phyloP scores from a whole-genome alignment of 129 eudicot species.

The Flaveria linearis region DNA sequence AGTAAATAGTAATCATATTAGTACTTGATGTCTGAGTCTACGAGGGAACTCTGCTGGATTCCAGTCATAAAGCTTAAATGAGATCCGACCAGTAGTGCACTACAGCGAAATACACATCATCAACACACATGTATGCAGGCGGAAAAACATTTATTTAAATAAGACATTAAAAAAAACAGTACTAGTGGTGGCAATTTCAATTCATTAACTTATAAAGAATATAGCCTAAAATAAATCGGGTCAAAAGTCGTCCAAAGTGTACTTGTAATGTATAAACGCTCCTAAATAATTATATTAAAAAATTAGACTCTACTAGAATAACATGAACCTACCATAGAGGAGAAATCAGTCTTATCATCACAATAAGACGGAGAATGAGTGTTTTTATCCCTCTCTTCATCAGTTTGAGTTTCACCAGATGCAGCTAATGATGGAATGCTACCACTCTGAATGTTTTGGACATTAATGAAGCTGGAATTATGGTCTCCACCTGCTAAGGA shows the following conservation, averaged over 20 bases:
- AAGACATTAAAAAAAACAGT: background rate
- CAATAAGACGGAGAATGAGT: conserved; percentile 54
- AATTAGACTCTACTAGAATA: background rate
- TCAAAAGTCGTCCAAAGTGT: background rate
- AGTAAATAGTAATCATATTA: conserved; percentile 47
- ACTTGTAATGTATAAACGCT: background rate
- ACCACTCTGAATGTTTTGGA: conserved; percentile 55
- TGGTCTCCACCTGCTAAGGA: conserved; percentile 49
- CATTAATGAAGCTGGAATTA: conserved; percentile 37
- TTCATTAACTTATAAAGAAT: background rate
- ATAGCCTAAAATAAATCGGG: background rate
- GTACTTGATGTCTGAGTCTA: conserved; percentile 92
- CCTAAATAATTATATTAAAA: conserved; percentile 3
- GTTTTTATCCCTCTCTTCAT: conserved; percentile 62
- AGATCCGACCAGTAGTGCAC: conserved; percentile 93
- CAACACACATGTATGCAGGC: conserved; percentile 1
- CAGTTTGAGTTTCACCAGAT: conserved; percentile 61
- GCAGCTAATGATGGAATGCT: conserved; percentile 50
- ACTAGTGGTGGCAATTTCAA: background rate
- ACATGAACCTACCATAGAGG: conserved; percentile 60
- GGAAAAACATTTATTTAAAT: background rate
- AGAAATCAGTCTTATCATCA: conserved; percentile 67
- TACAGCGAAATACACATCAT: conserved; percentile 33
- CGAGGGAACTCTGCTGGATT: conserved; percentile 99
- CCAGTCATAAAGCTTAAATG: conserved; percentile 98